Conservation (phyloP, 441 rosid genomes). For the Populus trichocarpa region DNA sequence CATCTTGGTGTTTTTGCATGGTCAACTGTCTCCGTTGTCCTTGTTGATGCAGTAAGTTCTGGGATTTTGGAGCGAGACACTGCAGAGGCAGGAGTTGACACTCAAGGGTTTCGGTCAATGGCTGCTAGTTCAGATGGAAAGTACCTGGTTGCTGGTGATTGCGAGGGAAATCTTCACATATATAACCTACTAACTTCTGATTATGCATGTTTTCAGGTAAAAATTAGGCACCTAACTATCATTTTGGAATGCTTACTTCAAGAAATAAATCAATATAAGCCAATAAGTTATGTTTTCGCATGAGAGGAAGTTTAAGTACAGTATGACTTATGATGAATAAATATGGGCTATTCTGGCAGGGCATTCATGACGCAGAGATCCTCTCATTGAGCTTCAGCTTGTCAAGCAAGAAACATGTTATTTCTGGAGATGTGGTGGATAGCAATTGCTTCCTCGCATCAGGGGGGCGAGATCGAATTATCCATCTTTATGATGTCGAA, state of each 20-base stretch:
- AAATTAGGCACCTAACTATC: conserved; percentile 2
- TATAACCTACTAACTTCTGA: neutral
- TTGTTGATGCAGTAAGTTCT: conserved; percentile 47
- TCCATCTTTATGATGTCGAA: conserved; percentile 72
- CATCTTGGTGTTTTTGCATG: conserved; percentile 3
- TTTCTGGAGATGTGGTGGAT: conserved; percentile 32
- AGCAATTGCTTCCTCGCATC: conserved; percentile 65
- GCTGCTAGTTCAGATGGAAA: conserved; percentile 78
- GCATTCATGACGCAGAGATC: conserved; percentile 72
- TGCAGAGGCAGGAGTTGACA: conserved; percentile 45
- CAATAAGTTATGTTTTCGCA: neutral
- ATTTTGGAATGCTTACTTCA: conserved; percentile 13
- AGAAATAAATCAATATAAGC: neutral
- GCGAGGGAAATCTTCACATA: conserved; percentile 40
- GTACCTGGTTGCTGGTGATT: conserved; percentile 84
- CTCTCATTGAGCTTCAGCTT: conserved; percentile 77
- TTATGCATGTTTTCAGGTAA: neutral
- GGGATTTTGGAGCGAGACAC: conserved; percentile 74
- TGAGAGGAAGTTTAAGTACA: conserved; percentile 9
- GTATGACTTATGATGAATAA: conserved; percentile 15
- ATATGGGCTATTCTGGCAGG: conserved; percentile 40
- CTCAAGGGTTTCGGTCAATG: conserved; percentile 68
- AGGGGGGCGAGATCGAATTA: conserved; percentile 67
- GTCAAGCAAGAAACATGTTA: conserved; percentile 31
- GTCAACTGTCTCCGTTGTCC: conserved; percentile 12